Conservation (phyloP, 768 basidiomycete genomes). For the Sporobolomyces pararoseus region DNA sequence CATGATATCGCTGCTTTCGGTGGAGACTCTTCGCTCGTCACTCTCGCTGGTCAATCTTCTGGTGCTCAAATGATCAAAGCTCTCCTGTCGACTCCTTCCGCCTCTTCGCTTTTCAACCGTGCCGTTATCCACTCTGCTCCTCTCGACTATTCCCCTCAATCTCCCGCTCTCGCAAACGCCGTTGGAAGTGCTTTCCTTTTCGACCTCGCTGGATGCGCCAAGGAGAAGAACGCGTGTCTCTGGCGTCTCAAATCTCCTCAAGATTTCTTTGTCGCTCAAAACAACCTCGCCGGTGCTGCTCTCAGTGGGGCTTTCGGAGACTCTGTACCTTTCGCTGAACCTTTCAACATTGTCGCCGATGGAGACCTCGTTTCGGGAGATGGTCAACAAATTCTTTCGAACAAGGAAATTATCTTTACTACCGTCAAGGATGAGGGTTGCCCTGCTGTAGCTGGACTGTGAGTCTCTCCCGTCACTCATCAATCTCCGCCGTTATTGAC, state of each 20-base stretch:
- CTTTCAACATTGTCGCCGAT: conserved; percentile 66
- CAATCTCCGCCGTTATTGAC: background rate
- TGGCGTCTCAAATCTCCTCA: conserved; percentile 49
- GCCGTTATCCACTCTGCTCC: conserved; percentile 84
- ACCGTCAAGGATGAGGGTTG: conserved; percentile 71
- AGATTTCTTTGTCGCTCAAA: conserved; percentile 59
- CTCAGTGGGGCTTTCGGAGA: background rate
- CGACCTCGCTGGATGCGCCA: too few species aligned
- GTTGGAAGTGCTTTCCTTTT: conserved; percentile 52
- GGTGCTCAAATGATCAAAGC: conserved; percentile 66
- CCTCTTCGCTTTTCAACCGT: conserved; percentile 65
- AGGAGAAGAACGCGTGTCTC: background rate
- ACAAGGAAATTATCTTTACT: conserved; percentile 58
- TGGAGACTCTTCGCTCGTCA: conserved; percentile 59
- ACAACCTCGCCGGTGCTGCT: conserved; percentile 26
- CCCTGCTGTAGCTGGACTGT: conserved; percentile 45
- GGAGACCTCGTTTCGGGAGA: conserved; percentile 59
- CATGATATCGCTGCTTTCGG: conserved; percentile 63
- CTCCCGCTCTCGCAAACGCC: conserved; percentile 6
- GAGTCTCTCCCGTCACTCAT: background rate
- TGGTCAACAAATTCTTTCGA: conserved; percentile 3
- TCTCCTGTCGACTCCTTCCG: conserved; percentile 68
- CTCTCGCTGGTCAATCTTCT: conserved; percentile 53
- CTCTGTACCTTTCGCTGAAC: conserved; percentile 50
- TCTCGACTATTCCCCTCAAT: conserved; percentile 54